phyloP scores from a whole-genome alignment of 1,284 basidiomycete species.

The Leccinum variabile region DNA sequence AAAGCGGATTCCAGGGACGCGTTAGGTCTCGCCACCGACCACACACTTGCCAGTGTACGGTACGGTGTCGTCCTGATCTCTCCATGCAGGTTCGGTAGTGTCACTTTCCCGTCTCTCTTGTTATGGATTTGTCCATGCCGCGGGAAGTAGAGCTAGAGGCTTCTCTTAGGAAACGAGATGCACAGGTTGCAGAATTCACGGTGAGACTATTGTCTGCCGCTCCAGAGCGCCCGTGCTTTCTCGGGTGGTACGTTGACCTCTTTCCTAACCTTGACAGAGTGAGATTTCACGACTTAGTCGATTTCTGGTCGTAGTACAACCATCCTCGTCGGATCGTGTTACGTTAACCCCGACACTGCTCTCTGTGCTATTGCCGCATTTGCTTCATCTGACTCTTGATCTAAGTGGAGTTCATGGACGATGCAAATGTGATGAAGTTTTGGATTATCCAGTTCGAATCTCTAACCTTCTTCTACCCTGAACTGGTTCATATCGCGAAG shows the following conservation, averaged over 20 bases:
- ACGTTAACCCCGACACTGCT: constrained; percentile 68
- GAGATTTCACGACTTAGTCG: constrained; percentile 67
- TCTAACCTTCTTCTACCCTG: no score
- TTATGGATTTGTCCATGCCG: constrained; percentile 68
- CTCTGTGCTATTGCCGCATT: constrained; percentile 62
- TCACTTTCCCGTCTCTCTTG: constrained; percentile 18
- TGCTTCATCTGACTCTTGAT: no score
- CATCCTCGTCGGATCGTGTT: constrained; percentile 57
- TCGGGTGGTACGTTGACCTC: constrained; percentile 21
- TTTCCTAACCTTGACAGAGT: constrained; percentile 45
- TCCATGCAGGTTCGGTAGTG: constrained; percentile 16
- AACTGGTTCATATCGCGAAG: no score
- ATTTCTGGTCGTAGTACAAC: constrained; percentile 55
- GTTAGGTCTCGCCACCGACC: constrained; percentile 33
- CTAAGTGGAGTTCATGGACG: no score
- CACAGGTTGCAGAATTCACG: constrained; percentile 64
- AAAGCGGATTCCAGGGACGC: constrained; percentile 28
- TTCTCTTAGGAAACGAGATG: constrained; percentile 67
- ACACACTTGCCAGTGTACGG: constrained; percentile 18
- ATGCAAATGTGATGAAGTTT: no score
- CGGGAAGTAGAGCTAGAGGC: constrained; percentile 78
- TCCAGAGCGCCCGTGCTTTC: constrained; percentile 19
- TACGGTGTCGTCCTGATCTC: constrained; percentile 14
- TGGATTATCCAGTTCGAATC: no score
- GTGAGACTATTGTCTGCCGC: constrained; percentile 42